phyloP scores from a whole-genome alignment of 2,329 filamentous ascomycete species.

The Knufia petricola region DNA sequence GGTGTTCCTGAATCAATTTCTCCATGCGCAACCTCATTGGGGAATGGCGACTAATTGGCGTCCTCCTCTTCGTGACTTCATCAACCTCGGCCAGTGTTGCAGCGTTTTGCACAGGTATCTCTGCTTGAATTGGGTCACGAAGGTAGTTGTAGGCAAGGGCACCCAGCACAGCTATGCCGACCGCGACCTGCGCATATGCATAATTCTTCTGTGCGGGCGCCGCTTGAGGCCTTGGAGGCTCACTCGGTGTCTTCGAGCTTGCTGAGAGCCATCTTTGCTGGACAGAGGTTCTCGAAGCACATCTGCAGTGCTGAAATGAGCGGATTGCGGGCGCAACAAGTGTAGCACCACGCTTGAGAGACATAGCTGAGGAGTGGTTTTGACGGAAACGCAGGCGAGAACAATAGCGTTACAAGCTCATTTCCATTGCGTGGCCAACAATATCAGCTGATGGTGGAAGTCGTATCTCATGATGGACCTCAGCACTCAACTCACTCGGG shows the following conservation, averaged over 20 bases:
- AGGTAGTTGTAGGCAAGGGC: conserved; percentile 42
- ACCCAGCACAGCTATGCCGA: conserved; percentile 41
- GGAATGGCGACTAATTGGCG: conserved; percentile 63
- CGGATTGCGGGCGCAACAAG: conserved; percentile 10
- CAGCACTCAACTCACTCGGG: background rate
- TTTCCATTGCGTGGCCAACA: background rate
- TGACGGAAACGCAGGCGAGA: background rate
- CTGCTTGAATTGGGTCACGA: conserved; percentile 10
- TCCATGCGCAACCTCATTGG: conserved; percentile 99
- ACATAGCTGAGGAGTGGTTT: background rate
- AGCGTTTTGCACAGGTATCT: conserved; percentile 28
- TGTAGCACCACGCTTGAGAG: background rate
- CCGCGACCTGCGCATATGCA: conserved; percentile 37
- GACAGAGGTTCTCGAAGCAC: background rate
- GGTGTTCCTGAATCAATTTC: conserved; percentile 85
- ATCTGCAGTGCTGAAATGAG: conserved; percentile 6
- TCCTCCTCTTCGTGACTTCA: conserved; percentile 67
- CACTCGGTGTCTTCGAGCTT: conserved; percentile 17
- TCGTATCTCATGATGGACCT: background rate
- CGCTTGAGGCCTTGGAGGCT: conserved; percentile 13
- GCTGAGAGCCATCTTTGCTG: conserved; percentile 26
- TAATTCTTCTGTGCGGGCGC: conserved; percentile 34
- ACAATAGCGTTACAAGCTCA: background rate
- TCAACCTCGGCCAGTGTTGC: conserved; percentile 77
- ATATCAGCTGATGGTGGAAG: background rate